Evolutionary conservation across 225 moss, liverwort and hornwort genomes (phyloP).

Genomic region (Anthoceros angustus): DNA sequence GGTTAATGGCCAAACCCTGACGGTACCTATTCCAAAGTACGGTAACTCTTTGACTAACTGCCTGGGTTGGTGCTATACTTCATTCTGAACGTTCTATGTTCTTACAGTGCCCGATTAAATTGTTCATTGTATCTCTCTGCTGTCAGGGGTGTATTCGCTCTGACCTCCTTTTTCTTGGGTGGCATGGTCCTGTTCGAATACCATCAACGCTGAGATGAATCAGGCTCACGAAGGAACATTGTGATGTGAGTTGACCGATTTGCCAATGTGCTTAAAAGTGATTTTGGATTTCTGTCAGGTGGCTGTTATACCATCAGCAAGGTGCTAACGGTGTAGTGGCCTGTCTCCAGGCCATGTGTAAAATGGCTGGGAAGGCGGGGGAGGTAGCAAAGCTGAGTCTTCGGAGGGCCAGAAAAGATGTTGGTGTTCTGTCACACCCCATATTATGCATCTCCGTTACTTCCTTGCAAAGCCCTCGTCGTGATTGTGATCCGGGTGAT

Average conservation of each 20-base stretch:
- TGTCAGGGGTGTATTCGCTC: neutral
- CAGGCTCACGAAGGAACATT: slow-evolving; percentile 89
- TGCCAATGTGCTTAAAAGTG: neutral
- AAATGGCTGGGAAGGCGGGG: slow-evolving; percentile 70
- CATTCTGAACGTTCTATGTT: neutral
- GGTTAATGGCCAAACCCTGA: slow-evolving; percentile 43
- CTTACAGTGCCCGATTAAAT: neutral
- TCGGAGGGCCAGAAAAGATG: slow-evolving; percentile 85
- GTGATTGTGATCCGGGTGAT: neutral
- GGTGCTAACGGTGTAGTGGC: neutral
- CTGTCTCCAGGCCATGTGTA: slow-evolving; percentile 52
- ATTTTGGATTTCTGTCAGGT: neutral
- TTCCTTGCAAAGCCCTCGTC: neutral
- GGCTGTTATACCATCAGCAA: neutral
- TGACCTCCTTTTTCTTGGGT: slow-evolving; percentile 10
- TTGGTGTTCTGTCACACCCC: slow-evolving; percentile 13
- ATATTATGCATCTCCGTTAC: neutral
- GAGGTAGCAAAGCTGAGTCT: slow-evolving; percentile 73
- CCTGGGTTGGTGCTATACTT: too few species aligned
- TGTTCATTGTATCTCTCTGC: neutral
- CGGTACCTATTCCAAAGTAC: slow-evolving; percentile 73
- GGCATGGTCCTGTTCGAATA: slow-evolving; percentile 3
- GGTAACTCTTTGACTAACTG: too few species aligned
- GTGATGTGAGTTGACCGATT: slow-evolving; percentile 39
- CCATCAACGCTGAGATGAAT: neutral